Base-by-base conservation (phyloP, 2,329 filamentous ascomycete species). In the Arthrocladium fulminans region DNA sequence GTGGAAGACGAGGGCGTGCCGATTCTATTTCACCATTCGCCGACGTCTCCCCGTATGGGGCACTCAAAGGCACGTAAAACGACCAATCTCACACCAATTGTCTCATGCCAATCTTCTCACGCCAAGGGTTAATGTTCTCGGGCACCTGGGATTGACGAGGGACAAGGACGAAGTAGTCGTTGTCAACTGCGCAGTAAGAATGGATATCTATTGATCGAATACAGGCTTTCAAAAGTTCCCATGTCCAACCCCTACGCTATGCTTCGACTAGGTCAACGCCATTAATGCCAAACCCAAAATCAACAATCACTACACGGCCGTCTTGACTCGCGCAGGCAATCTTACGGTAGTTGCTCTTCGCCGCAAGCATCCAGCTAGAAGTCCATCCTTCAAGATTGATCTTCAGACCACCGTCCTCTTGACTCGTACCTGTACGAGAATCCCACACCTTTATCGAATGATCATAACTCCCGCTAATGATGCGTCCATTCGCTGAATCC, bases 251-350 rank as follows among this genome's bases (percentile, higher is more conserved):
- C 47, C 47, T 35, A 15, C 45, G 19, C 50, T 46, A 59, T 32
- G 55, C 67, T 52, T 72, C 67, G 50, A 80, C 62, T 51, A 75
- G 59, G 24, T 78, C 73, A 51, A 75, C 70, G 24, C 74, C 75
- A 51, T 73, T 65, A 47, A 79, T 66, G 15, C 72, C 69, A 59
- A 76, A 77, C 13, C 80, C 92, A 70, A 97, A 98, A 69, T 98
- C 92, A 75, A 97, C 83, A 51, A 98, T 84, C 50, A 97, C 70
- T 45, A 94, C 88, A 63, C 94, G 84, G 27, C 89, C 86, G 61
- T 96, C 89, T 67, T 98, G 92, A 43, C 89, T 92, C 0, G 90
- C 94, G 59, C 88, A 92, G 53, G 98, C 86, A 54, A 98, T 92
- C 53, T 92, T 81, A 51, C 90, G 77, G 66, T 97, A 97, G 63